Evolutionary conservation across 2,329 filamentous ascomycete genomes (phyloP), one percentile per base, ranked within the genome.

Genomic region (Pseudogymnoascus sp.): DNA sequence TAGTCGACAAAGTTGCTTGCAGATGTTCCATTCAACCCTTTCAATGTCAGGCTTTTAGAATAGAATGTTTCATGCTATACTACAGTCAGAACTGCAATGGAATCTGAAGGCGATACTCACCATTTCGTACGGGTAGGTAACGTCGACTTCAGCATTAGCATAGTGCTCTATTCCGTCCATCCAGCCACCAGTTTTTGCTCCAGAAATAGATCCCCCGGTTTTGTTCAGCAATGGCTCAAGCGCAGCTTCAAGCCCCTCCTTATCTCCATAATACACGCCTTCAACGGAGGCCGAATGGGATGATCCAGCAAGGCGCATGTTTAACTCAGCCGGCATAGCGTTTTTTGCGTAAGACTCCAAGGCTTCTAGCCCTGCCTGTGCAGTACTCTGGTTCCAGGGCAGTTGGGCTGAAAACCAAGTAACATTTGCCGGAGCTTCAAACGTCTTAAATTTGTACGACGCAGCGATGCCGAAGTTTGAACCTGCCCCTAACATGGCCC

Each of bases 31-130:
- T 84, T 78, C 33, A 82, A 72, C 0, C 74, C 64, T 0, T 74
- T 77, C 63, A 88, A 82, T 0, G 81, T 81, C 1, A 87, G 70
- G 9, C 81, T 84, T 68, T 85, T 86, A 66, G 80, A 77, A 63
- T 83, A 83, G 67, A 88, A 88, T 0, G 80, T 74, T 0, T 74
- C 74, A 1, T 80, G 76, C 0, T 81, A 14, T 6, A 14, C 9
- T 23, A 7, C 6, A 14, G 41, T 45, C 9, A 45, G 41, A 7
- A 14, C 21, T 12, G n/a, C 18, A 45, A 7, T 18, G 18, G 18
- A 18, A 7, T 23, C 6, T 14, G 16, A 23, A 45, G 21, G 12
- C 2, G 2, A 5, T 14, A 45, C 41, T 23, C 23, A 45, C 41
- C 41, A 23, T 45, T 2, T 45, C 41, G 11, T 45, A 45, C 3